Percentiles rank a stretch among this genome's conserved stretches.
These are phyloP conservation scores for Paramecium sexaurelia DNA, from an alignment of 73 alveolate species.

Conservation along the genomic window DNA sequence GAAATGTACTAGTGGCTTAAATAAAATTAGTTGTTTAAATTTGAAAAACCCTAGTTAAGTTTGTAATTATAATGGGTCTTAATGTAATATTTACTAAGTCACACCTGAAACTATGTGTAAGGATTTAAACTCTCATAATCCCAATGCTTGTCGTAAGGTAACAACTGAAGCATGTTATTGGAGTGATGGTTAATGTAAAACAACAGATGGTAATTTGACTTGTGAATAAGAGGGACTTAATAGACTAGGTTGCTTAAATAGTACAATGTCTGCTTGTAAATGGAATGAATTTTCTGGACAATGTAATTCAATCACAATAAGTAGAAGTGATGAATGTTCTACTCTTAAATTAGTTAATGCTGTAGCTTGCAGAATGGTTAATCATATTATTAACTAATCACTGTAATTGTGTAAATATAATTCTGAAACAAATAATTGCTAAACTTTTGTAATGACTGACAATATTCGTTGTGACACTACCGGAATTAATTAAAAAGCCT, in stretches of 20 bases:
- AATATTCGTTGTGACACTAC: not conserved
- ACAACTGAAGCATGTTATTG: conserved; percentile 17
- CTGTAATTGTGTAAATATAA: not conserved
- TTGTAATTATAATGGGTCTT: not conserved
- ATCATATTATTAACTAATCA: not conserved
- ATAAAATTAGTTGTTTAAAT: not conserved
- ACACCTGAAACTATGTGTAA: not conserved
- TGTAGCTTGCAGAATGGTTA: conserved; percentile 26
- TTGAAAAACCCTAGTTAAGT: not conserved
- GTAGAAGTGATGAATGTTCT: not conserved
- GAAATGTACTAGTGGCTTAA: conserved; percentile 1
- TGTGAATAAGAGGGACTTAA: not conserved
- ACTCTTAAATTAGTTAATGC: not conserved
- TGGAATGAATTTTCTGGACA: conserved; percentile 16
- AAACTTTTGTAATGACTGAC: not conserved
- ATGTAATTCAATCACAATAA: not conserved
- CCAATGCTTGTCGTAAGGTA: conserved; percentile 9
- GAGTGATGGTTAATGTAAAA: conserved; percentile 2
- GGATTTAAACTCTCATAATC: not conserved
- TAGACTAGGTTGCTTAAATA: conserved; percentile 30
- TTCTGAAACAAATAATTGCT: not conserved
- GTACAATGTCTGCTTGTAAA: not conserved
- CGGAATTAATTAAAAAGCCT: not conserved
- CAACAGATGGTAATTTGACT: not conserved
- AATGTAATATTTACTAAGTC: not conserved